Base-by-base conservation (phyloP, 441 rosid species). In the Populus hybrid region DNA sequence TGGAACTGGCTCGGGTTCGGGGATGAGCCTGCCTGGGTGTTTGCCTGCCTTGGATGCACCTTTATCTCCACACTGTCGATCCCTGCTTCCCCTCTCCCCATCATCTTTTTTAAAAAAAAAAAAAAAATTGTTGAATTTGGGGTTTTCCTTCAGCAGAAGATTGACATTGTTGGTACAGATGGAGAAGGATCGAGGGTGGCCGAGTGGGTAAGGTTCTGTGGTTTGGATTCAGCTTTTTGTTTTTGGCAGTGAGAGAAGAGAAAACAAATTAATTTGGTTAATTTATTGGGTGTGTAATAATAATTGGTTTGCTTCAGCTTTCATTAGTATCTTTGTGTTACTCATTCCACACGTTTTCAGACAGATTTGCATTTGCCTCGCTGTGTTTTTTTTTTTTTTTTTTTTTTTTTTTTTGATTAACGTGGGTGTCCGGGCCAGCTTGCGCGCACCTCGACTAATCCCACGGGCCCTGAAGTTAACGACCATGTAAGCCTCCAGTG, bases 1-100 rank as follows among this genome's bases (percentile, higher is more conserved):
- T 21, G 65, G 30, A 82, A 85, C 34, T 87, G 89, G 7, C 65
- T 69, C 50, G 16, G 59, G 30, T 64, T 74, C 68, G 77, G 40
- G 16, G 50, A 34, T 68, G 69, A 63, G 32, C 40, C 73, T 21
- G n/a, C 70, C 46, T 67, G 59, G 30, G 30, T 6, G 34, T 67
- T 24, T 14, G 3, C 78, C 19, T 19, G 59, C 38, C 40, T 63
- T 16, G 75, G 65, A 42, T 75, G 77, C 12, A 21, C 78, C 65
- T 80, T 72, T 70, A 80, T 80, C 73, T 72, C 71, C 23, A 74
- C 63, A 6, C n/a, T 28, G 61, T 10, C 28, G 70, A 11, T 4
- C 66, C 66, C 66, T 9, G 66, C 66, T 23, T 24, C 66, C 12
- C 10, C 66, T 21, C 66, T 63, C 66, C 28, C 26, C 66, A 9